These are phyloP conservation scores for Peniophora sp. DNA, from an alignment of 1,284 basidiomycete genomes.

Conservation along the genomic window DNA sequence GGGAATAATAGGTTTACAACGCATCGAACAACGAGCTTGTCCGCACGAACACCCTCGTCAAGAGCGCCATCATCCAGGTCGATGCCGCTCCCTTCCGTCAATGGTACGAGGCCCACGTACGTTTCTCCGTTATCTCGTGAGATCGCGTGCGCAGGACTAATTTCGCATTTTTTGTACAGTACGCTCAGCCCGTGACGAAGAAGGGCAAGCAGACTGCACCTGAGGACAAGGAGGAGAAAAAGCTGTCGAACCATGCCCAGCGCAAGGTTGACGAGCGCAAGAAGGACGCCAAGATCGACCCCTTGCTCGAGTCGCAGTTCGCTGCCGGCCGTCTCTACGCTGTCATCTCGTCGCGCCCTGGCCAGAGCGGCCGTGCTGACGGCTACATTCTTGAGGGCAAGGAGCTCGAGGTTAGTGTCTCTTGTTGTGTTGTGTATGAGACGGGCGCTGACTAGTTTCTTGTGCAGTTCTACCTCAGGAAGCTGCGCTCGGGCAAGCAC, in stretches of 20 bases:
- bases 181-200: conserved; percentile 86
- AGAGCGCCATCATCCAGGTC: conserved; percentile 89
- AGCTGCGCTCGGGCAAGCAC: conserved; percentile 86
- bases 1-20: conserved; percentile 75
- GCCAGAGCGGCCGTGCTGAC: conserved; percentile 90
- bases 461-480: conserved; percentile 84
- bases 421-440: conserved; percentile 1
- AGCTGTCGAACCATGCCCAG: conserved; percentile 84
- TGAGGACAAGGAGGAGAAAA: conserved; percentile 42
- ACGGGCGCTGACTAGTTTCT: conserved; percentile 9
- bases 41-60: conserved; percentile 96
- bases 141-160: neutral
- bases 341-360: conserved; percentile 84
- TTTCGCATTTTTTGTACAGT: conserved; percentile 37
- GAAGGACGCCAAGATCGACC: conserved; percentile 90
- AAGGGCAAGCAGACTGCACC: conserved; percentile 55
- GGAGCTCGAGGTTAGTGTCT: conserved; percentile 76
- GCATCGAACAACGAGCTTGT: conserved; percentile 98
- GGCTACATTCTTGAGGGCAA: conserved; percentile 96
- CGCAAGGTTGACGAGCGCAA: conserved; percentile 83
- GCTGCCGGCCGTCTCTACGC: conserved; percentile 87
- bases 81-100: conserved; percentile 97
- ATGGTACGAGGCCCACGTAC: conserved; percentile 94
- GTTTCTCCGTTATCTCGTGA: conserved; percentile 26
- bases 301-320: conserved; percentile 80